Base-by-base conservation (phyloP, 73 alveolate genomes). In the Uronychia binucleata region DNA sequence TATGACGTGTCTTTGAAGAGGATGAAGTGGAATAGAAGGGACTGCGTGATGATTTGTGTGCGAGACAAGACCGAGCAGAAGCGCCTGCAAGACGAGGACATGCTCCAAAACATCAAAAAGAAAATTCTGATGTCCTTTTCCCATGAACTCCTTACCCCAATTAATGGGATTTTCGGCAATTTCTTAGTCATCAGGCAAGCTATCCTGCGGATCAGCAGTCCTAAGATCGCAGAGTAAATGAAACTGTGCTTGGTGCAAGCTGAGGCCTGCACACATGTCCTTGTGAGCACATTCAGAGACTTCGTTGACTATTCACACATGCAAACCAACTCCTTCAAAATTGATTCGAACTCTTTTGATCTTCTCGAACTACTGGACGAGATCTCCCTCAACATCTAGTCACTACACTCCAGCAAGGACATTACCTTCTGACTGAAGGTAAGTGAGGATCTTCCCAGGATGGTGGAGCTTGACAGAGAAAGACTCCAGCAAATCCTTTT, bases 141-240 rank as follows among this genome's bases (percentile, higher is more conserved):
- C 32, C 81, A 75, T 32, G 81, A 75, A 27, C 81, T 75, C 58
- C 81, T 75, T 27, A 26, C 81, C 46, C 81, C 81, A 26, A 8
- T 75, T 5, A 75, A 75, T 75, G 81, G 81, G n/a, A 75, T 75
- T 30, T 13, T 75, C 5, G 81, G 81, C 67, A 46, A 46, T 46
- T 19, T 46, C 5, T 46, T 46, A 19, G 19, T 46, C 19, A 19
- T 46, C n/a, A 46, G 67, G 67, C 19, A 46, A 19, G 19, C 19
- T 19, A 5, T 11, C n/a, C n/a, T 11, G 19, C 5, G 5, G 67
- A 11, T 46, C 67, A 5, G n/a, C 67, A 11, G 5, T 46, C 67
- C 67, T 46, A 46, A 46, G 5, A 11, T 46, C 67, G 67, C 67
- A 46, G 67, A 19, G 19, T 5, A 46, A 19, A 11, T 46, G 5